Evolutionary conservation across 2,329 filamentous ascomycete species (phyloP).

Genomic region (Lachnellula cervina): DNA sequence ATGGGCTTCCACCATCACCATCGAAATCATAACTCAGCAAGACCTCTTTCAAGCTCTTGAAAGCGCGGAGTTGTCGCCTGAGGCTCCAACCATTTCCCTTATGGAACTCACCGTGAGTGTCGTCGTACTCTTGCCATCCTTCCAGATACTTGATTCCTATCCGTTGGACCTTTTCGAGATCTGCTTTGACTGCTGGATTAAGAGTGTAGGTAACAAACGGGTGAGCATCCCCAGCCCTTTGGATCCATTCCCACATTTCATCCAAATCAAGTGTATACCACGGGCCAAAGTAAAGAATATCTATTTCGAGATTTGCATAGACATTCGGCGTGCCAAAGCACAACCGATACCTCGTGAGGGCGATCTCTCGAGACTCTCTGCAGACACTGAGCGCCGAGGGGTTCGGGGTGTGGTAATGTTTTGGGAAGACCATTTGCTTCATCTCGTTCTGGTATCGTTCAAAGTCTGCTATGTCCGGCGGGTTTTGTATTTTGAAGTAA

Average conservation of each 20-base stretch:
- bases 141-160: neutral
- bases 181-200: neutral
- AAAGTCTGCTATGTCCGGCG: neutral
- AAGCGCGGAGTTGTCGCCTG: neutral
- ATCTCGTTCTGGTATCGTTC: neutral
- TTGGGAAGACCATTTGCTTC: neutral
- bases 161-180: neutral
- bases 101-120: neutral
- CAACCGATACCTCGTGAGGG: neutral
- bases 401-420: neutral
- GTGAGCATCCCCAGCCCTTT: neutral
- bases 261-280: neutral
- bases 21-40: neutral
- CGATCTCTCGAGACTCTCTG: neutral
- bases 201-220: neutral
- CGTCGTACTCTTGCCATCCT: neutral
- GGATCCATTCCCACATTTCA: neutral
- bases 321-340: slow-evolving; percentile 1
- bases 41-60: neutral
- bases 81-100: neutral
- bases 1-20: too few species aligned
- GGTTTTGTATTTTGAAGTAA: neutral
- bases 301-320: slow-evolving; percentile 1
- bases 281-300: neutral
- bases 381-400: neutral